phyloP scores from a whole-genome alignment of 2,329 filamentous ascomycete species.

The Sarocladiaceae sp. region DNA sequence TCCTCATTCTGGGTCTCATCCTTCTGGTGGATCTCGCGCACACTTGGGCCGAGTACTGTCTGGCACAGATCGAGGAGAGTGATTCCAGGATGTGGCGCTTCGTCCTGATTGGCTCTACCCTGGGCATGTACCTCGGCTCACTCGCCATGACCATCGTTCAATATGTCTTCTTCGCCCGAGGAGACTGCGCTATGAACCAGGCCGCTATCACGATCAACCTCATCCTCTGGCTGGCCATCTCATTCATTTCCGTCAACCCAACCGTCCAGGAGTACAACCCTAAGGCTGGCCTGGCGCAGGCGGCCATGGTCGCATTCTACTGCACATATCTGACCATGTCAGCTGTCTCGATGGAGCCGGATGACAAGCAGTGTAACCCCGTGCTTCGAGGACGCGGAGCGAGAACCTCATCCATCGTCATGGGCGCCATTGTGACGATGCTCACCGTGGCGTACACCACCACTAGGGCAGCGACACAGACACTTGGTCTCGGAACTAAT shows the following conservation, averaged over 20 bases:
- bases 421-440: slow-evolving; percentile 94
- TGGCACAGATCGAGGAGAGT: slow-evolving; percentile 84
- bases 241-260: slow-evolving; percentile 82
- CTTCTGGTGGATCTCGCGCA: slow-evolving; percentile 92
- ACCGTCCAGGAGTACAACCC: slow-evolving; percentile 86
- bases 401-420: slow-evolving; percentile 80
- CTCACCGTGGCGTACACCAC: slow-evolving; percentile 96
- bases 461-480: slow-evolving; percentile 89
- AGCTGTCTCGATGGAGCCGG: slow-evolving; percentile 96
- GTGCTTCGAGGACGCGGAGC: slow-evolving; percentile 80
- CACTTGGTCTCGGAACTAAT: slow-evolving; percentile 62
- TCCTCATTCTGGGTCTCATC: slow-evolving; percentile 86
- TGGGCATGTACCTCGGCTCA: slow-evolving; percentile 88
- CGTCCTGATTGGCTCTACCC: slow-evolving; percentile 82
- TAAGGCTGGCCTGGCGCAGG: slow-evolving; percentile 91
- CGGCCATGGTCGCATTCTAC: slow-evolving; percentile 94
- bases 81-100: slow-evolving; percentile 81
- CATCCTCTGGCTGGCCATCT: slow-evolving; percentile 72
- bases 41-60: slow-evolving; percentile 93
- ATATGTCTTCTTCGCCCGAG: slow-evolving; percentile 89
- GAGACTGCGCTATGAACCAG: slow-evolving; percentile 90
- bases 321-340: slow-evolving; percentile 99
- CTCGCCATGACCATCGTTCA: slow-evolving; percentile 93
- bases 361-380: slow-evolving; percentile 89
- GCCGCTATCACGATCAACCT: slow-evolving; percentile 92